Evolutionary conservation across 768 basidiomycete species (phyloP), one percentile per base, ranked within the genome.

Genomic region (Calocybe indica): DNA sequence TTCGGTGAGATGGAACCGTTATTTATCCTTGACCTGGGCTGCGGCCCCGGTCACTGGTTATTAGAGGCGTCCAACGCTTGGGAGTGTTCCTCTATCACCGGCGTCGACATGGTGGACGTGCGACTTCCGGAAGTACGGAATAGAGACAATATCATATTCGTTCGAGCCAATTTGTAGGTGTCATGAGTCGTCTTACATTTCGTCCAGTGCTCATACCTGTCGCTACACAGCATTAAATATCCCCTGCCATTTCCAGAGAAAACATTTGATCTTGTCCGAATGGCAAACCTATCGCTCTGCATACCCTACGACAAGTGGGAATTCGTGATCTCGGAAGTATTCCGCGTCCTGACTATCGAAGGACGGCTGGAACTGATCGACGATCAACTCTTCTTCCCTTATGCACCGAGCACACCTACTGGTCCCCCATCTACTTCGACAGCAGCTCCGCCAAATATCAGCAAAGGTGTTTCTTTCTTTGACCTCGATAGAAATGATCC

Each of bases 291-390:
- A 7, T 66, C 72, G 8, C 68, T 85, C 10, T 78, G 75, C 55
- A 71, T 92, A 41, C 85, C 86, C 0, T 61, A 72, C 38, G 66
- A 74, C 5, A 63, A 71, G 35, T 91, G 88, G 88, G 65, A 73
- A 31, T 63, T 64, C 12, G 65, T 91, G 8, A 48, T 91, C 13
- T 52, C 58, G 0, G 84, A 92, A 71, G 76, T 74, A 5, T 62
- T 71, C 11, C 82, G 89, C 22, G 73, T 91, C 7, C 69, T 91
- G 10, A 67, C 64, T 9, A 69, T 69, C 5, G 77, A 72, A 11
- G 88, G 89, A 3, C 74, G 77, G 7, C 65, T 91, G 2, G 89
- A 92, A 60, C 55, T 89, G 41, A 79, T 91, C 43, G 85, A 88
- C 61, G 88, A 91, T 61, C 66, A 83, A 54, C 65, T 85, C 32